Evolutionary conservation across 441 rosid species (phyloP).

Genomic region (Viola pubescens): DNA sequence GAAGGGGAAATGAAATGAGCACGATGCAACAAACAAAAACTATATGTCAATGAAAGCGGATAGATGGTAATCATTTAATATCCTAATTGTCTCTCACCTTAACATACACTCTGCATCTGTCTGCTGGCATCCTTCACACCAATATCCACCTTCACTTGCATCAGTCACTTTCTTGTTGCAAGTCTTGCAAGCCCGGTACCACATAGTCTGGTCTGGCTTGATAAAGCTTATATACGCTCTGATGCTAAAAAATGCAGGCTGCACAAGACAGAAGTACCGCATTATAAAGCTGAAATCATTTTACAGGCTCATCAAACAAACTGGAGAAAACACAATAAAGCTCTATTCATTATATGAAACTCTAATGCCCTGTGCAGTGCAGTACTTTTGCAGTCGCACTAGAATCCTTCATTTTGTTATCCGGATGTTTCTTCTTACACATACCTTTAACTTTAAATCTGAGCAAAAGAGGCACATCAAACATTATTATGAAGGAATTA

Average conservation of each 20-base stretch:
- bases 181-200: constrained; percentile 92
- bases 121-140: constrained; percentile 98
- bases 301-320: too few relatives aligned
- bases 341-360: neutral
- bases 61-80: too few relatives aligned
- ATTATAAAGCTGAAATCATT: neutral
- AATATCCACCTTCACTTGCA: constrained; percentile 72
- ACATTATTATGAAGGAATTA: neutral
- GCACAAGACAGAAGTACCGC: constrained; percentile 21
- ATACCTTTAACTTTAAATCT: too few relatives aligned
- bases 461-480: too few relatives aligned
- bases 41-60: too few relatives aligned
- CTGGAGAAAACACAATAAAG: neutral
- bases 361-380: neutral
- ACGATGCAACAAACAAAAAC: too few relatives aligned
- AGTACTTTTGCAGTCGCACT: neutral
- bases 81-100: constrained; percentile 36
- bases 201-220: constrained; percentile 88
- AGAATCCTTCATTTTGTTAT: neutral
- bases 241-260: constrained; percentile 69
- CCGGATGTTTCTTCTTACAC: too few relatives aligned
- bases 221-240: constrained; percentile 71
- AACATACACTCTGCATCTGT: constrained; percentile 63
- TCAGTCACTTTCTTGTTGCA: constrained; percentile 92
- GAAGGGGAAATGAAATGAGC: neutral